Evolutionary conservation across 805 yeast species (phyloP).

Genomic region (Pichia cabralensis): DNA sequence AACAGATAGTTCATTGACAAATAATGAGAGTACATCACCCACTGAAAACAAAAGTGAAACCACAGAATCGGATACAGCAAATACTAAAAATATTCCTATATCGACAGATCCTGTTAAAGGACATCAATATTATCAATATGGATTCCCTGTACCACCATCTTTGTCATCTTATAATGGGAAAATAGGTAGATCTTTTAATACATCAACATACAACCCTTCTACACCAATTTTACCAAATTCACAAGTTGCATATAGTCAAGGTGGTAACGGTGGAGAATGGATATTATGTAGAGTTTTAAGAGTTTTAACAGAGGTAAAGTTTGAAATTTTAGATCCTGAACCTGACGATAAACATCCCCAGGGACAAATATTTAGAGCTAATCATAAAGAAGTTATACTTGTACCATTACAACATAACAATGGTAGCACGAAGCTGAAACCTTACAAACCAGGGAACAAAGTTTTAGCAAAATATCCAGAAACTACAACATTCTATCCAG

Average conservation of each 20-base stretch:
- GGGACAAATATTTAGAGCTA: slow-evolving; percentile 77
- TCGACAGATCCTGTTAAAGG: no score
- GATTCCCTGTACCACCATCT: slow-evolving; percentile 11
- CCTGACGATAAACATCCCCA: slow-evolving; percentile 90
- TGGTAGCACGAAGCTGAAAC: slow-evolving; percentile 25
- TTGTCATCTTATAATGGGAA: slow-evolving; percentile 9
- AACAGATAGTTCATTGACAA: neutral
- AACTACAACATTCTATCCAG: slow-evolving; percentile 93
- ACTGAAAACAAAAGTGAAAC: neutral
- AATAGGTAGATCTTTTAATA: slow-evolving; percentile 13
- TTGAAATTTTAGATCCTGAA: slow-evolving; percentile 95
- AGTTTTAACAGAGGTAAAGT: slow-evolving; percentile 37
- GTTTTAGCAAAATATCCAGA: slow-evolving; percentile 95
- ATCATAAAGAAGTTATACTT: slow-evolving; percentile 65
- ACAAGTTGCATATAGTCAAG: slow-evolving; percentile 80
- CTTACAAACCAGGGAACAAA: slow-evolving; percentile 65
- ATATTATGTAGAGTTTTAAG: slow-evolving; percentile 85
- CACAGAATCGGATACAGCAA: neutral
- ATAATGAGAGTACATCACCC: neutral
- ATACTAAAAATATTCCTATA: neutral
- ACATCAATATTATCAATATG: no score
- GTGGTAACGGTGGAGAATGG: slow-evolving; percentile 66
- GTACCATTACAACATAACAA: slow-evolving; percentile 37
- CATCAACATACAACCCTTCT: slow-evolving; percentile 15
- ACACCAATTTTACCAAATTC: slow-evolving; percentile 36